Evolutionary conservation across 805 yeast species (phyloP), one percentile per base, ranked within the genome.

Genomic region (Wickerhamiella spandovensis): DNA sequence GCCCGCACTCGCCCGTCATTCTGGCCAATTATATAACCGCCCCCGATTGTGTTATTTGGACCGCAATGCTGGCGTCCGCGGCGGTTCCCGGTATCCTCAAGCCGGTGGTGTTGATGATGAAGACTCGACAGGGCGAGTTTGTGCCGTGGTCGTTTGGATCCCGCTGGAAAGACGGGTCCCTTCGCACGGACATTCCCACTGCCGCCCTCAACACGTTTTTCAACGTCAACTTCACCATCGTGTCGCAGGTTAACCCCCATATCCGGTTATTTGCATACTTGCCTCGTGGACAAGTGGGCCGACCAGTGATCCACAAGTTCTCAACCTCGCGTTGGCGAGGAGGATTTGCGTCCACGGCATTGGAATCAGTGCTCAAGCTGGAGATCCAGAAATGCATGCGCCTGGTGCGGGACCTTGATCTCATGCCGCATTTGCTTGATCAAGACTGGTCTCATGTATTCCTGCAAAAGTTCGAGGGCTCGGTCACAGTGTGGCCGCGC

Each of bases 231-330:
- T 84, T 82, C 62, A 73, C 86, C 7, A 72, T 84, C 41, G 92
- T 84, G 18, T 79, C 87, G 18, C 94, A 84, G 66, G 90, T 84
- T 7, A 84, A 84, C 62, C 92, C 94, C 0, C 94, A 84, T 62
- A 81, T 84, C 30, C 74, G 83, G 44, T 68, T 84, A 20, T 84
- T 84, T 65, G 81, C 80, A 58, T 84, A 76, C 61, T 83, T 87
- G 7, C 87, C 90, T 22, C 74, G 81, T 56, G 94, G 94, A 1
- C 79, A 85, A 1, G 84, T 84, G 17, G 94, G 94, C 0, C 70
- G 82, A 51, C 94, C 94, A 0, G 85, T 84, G 21, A 73, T 82
- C 0, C 70, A 80, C 51, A 66, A 76, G 13, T 57, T 54, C 48
- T 72, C 72, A 47, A 73, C 82, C 0, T 67, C 68, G 46, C 77